Evolutionary conservation across 2,329 filamentous ascomycete genomes (phyloP).

Genomic region (Aspergillus ochraceoroseus): DNA sequence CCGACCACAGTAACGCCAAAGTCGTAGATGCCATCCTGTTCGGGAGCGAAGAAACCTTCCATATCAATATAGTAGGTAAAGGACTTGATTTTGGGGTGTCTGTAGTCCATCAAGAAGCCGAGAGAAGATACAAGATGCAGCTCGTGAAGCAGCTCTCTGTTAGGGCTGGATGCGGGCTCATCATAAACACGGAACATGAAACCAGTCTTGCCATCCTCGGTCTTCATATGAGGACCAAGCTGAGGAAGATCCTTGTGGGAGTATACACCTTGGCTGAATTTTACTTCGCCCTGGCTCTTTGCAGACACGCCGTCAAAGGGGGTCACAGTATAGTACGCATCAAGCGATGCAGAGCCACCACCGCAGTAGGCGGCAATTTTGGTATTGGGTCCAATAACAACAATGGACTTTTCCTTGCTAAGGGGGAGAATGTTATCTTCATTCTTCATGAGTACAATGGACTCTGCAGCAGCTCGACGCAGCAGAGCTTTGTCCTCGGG

Average conservation of each 20-base stretch:
- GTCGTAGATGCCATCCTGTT: slow-evolving; percentile 59
- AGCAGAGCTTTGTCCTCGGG: slow-evolving; percentile 60
- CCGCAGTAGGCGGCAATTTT: slow-evolving; percentile 51
- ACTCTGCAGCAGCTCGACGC: slow-evolving; percentile 61
- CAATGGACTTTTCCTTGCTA: slow-evolving; percentile 43
- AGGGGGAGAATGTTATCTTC: slow-evolving; percentile 59
- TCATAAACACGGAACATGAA: slow-evolving; percentile 61
- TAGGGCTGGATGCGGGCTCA: slow-evolving; percentile 49
- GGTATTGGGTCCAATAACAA: slow-evolving; percentile 54
- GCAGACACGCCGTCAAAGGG: slow-evolving; percentile 44
- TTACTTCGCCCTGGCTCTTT: slow-evolving; percentile 35
- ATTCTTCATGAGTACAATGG: slow-evolving; percentile 70
- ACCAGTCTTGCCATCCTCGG: slow-evolving; percentile 51
- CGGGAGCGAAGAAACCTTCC: slow-evolving; percentile 57
- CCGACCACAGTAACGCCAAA: slow-evolving; percentile 63
- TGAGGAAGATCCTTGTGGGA: slow-evolving; percentile 61
- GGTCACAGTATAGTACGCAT: slow-evolving; percentile 44
- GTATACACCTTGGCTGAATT: slow-evolving; percentile 58
- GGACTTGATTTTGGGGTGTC: slow-evolving; percentile 51
- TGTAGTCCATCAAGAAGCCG: slow-evolving; percentile 52
- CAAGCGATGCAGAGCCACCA: slow-evolving; percentile 58
- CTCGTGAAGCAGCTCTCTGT: slow-evolving; percentile 51
- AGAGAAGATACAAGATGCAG: slow-evolving; percentile 43
- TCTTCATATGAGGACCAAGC: slow-evolving; percentile 51
- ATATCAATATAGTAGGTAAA: slow-evolving; percentile 57